Base-by-base conservation (phyloP, 257 asterid genomes). In the Datura wrightii region DNA sequence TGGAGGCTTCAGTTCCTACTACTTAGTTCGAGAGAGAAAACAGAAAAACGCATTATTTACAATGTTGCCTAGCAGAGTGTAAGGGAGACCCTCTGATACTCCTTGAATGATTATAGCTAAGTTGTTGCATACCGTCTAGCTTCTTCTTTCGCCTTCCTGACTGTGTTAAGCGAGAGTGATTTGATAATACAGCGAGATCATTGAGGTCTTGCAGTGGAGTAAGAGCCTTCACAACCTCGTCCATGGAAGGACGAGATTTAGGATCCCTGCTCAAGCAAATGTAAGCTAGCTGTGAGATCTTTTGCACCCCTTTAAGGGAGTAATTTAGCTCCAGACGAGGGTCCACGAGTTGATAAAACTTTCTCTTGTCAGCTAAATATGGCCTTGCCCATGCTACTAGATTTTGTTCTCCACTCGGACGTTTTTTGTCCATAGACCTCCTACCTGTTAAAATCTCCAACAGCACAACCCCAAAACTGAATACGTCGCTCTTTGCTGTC, bases 311-410 rank as follows among this genome's bases (percentile, higher is more conserved):
- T 92, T 92, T 93, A 72, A 93, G 82, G 14, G 99, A 96, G 91
- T 93, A 96, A 70, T 90, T 92, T 11, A 96, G 91, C 72, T 96
- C 99, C 34, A 96, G 89, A 1, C 98, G 96, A 6, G 99, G 98
- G 86, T 96, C 99, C 10, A 96, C 98, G 48, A 96, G 87, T 82
- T 93, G 98, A 84, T 90, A 92, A 24, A 94, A 93, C 89, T 94
- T 96, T 54, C 98, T 85, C 89, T 93, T 94, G 88, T 96, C 98
- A 2, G 94, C 92, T 78, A 96, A 86, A 85, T 92, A 96, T 37
- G 97, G 96, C 5, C 96, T 88, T 1, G 99, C 99, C 99, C 99
- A 96, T 13, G 92, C 90, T 13, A 94, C 98, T 0, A 94, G 99
- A 82, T 96, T 94, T 79, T 96, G 98, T 86, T 96, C 99, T 56